phyloP scores from a whole-genome alignment of 148 eudicot genomes.

The Camellia granthamiana region DNA sequence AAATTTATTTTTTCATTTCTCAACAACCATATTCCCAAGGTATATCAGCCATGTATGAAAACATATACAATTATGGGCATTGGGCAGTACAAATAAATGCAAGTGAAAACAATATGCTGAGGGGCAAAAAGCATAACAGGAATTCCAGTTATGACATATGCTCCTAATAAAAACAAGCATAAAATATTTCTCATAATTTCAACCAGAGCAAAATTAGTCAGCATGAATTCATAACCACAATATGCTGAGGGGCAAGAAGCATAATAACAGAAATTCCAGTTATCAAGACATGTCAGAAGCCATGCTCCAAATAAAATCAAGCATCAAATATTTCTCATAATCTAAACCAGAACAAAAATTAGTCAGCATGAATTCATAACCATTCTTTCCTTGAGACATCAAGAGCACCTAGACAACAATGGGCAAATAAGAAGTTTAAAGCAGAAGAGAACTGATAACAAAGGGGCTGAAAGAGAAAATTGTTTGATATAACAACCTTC shows the following conservation, averaged over 20 bases:
- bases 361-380: background rate
- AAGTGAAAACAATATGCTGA: background rate
- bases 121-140: background rate
- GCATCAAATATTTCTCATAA: too few species aligned
- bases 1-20: too few species aligned
- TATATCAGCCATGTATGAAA: too few species aligned
- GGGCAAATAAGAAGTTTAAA: too few species aligned
- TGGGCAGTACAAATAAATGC: background rate
- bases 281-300: background rate
- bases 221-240: background rate
- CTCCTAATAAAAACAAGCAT: background rate
- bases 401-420: background rate
- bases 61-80: too few species aligned
- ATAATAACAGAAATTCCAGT: background rate
- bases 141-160: background rate
- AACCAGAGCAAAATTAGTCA: background rate
- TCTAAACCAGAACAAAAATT: background rate
- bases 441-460: background rate
- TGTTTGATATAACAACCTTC: background rate
- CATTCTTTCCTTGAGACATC: background rate
- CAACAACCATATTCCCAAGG: too few species aligned
- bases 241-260: background rate
- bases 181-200: background rate
- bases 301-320: background rate
- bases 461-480: too few species aligned